A percentile compares a stretch with the other conserved stretches of the same genome.
Conservation (phyloP, 2,329 filamentous ascomycete genomes). For the Penicillium sp. region DNA sequence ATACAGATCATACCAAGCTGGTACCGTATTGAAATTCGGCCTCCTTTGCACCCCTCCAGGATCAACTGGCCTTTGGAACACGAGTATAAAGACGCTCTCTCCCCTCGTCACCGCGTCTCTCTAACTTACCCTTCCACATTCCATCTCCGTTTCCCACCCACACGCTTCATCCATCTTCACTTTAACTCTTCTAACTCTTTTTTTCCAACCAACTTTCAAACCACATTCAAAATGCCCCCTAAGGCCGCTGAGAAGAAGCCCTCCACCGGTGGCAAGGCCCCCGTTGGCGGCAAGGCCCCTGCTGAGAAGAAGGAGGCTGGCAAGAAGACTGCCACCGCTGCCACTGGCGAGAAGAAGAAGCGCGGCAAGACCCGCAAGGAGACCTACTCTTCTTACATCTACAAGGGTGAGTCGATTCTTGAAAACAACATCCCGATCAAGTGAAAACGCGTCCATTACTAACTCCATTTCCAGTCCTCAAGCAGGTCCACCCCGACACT, state of each 20-base stretch:
- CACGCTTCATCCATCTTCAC: slow-evolving; percentile 39
- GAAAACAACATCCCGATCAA: background rate
- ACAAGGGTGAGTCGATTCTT: slow-evolving; percentile 74
- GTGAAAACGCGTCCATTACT: slow-evolving; percentile 5
- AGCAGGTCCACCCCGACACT: slow-evolving; percentile 99
- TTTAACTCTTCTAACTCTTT: slow-evolving; percentile 20
- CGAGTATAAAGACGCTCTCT: slow-evolving; percentile 48
- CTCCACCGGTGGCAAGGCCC: slow-evolving; percentile 87
- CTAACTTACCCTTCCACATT: slow-evolving; percentile 37
- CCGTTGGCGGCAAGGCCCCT: slow-evolving; percentile 69
- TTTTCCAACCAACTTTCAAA: slow-evolving; percentile 27
- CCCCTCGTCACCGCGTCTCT: slow-evolving; percentile 44
- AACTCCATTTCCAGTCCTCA: slow-evolving; percentile 68
- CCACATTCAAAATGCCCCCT: slow-evolving; percentile 78
- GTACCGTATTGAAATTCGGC: slow-evolving; percentile 50
- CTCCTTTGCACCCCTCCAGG: slow-evolving; percentile 43
- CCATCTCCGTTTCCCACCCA: slow-evolving; percentile 30
- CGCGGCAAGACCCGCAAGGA: slow-evolving; percentile 99
- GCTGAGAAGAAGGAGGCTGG: slow-evolving; percentile 99
- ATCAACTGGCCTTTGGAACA: slow-evolving; percentile 45
- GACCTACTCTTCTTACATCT: slow-evolving; percentile 99
- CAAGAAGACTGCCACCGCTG: slow-evolving; percentile 89
- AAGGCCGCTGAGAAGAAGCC: slow-evolving; percentile 99
- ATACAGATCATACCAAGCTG: slow-evolving; percentile 47
- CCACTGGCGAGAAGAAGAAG: slow-evolving; percentile 99